phyloP scores from a whole-genome alignment of 1,284 basidiomycete species.

The Amylostereum areolatum region DNA sequence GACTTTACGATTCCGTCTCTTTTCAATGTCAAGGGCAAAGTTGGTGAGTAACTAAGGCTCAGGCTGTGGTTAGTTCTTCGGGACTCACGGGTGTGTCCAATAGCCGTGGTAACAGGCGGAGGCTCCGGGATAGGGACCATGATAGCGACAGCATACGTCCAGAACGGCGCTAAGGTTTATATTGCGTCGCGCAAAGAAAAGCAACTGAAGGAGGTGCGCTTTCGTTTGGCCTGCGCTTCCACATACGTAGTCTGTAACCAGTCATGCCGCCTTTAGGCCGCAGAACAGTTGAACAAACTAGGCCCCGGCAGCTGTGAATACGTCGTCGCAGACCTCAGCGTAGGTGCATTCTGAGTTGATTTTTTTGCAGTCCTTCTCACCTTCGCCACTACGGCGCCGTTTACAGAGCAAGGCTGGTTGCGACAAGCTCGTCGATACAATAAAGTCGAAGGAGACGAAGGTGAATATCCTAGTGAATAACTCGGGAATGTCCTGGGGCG shows the following conservation, averaged over 20 bases:
- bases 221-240: background rate
- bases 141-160: constrained; percentile 76
- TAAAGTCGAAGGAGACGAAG: constrained; percentile 64
- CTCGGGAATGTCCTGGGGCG: constrained; percentile 78
- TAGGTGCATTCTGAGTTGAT: constrained; percentile 29
- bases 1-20: constrained; percentile 57
- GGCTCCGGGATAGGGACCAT: constrained; percentile 75
- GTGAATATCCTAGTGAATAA: constrained; percentile 81
- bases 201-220: constrained; percentile 65
- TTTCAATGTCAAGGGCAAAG: constrained; percentile 73
- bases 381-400: background rate
- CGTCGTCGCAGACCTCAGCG: constrained; percentile 67
- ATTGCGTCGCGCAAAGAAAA: constrained; percentile 81
- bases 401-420: constrained; percentile 73
- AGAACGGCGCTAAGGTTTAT: constrained; percentile 81
- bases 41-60: constrained; percentile 38
- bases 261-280: constrained; percentile 34
- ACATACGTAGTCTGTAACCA: constrained; percentile 2
- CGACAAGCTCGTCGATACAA: constrained; percentile 62
- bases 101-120: constrained; percentile 78
- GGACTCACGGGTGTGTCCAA: background rate
- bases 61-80: background rate
- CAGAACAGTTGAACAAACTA: constrained; percentile 50
- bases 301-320: constrained; percentile 61
- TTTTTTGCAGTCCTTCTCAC: background rate